Base-by-base conservation (phyloP, 2,329 filamentous ascomycete genomes). In the Fusarium buxicola region DNA sequence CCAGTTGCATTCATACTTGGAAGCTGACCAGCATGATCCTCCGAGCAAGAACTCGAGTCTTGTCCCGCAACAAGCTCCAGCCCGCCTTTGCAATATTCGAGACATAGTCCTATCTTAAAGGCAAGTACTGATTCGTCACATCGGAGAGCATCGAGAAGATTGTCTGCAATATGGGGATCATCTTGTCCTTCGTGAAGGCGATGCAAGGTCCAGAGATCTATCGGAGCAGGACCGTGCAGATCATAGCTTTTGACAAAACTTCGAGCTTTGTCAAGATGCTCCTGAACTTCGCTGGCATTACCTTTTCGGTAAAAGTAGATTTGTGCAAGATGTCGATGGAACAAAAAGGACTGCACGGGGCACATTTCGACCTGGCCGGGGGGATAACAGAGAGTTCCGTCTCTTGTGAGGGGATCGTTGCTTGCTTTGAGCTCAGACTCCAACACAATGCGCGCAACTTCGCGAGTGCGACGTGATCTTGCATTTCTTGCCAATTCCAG, bases 401-500 rank as follows among this genome's bases (percentile, higher is more conserved):
- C 30, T 25, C 21, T 12, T 15, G 3, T 30, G 4, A 43, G 12
- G 21, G 36, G 31, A 7, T 38, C 47, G 2, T 16, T 27, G 25
- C 36, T 55, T 5, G 4, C 11, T 7, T 31, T 25, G 7, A 55
- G 52, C 6, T 55, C 52, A 43, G 18, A 31, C 6, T 55, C 52
- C 12, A 55, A 30, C 25, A 55, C 31, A 3, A 31, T 16, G 5
- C n/a, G 35, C 11, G 43, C 47, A 0, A 43, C 8, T 25, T 43
- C 36, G 31, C 3, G 31, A 0, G 12, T 11, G n/a, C 12, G 35
- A 31, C 16, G 25, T 11, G 31, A 21, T n/a, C 13, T 43, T 2
- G 52, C 47, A 31, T 11, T 27, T 7, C 52, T 53, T 15, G 52
- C 47, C 25, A 53, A 31, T 5, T 53, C 36, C 2, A 55, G 46